Base-by-base conservation (phyloP, 257 asterid species). In the Prunella vulgaris region DNA sequence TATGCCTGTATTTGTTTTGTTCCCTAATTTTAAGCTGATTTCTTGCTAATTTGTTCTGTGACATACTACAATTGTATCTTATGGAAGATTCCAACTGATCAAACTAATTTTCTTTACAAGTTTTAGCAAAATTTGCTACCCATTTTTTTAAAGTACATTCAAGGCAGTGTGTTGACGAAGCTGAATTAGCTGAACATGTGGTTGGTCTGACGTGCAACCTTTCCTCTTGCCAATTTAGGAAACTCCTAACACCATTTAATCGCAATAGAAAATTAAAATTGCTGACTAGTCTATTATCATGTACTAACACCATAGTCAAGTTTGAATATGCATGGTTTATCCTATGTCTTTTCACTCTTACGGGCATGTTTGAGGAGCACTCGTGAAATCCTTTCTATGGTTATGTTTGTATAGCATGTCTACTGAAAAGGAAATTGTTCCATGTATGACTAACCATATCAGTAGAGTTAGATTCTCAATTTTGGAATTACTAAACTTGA, bases 151-250 rank as follows among this genome's bases (percentile, higher is more conserved):
- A 77, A 80, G 96, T 93, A 54, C 97, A 84, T 75, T 84, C 95
- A 21, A 84, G 99, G 80, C 94, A 79, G 60, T 93, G 97, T 51
- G 78, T 79, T 37, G 99, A 93, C 82, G 99, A 93, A 80, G 86
- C 96, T 66, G 99, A 93, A 81, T 76, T 93, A 83, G 97, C 97
- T 72, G 99, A 90, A 70, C 99, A 93, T 77, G 91, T 90, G 64
- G 89, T 82, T 78, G 95, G 97, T 74, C 79, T 93, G 77, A 93
- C 96, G 53, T 80, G 84, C 84, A 90, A 93, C 80, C 94, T 90
- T 60, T 97, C 99, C 44, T 80, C 92, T 78, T 93, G 97, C 84
- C 92, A 87, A 64, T 90, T 82, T 78, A 87, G 97, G 99, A 89
- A 76, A 68, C 66, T 40, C 71, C 15, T 37, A 18, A 18, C n/a